Base-by-base conservation (phyloP, 1,284 basidiomycete genomes). In the Boletus subluridellus region DNA sequence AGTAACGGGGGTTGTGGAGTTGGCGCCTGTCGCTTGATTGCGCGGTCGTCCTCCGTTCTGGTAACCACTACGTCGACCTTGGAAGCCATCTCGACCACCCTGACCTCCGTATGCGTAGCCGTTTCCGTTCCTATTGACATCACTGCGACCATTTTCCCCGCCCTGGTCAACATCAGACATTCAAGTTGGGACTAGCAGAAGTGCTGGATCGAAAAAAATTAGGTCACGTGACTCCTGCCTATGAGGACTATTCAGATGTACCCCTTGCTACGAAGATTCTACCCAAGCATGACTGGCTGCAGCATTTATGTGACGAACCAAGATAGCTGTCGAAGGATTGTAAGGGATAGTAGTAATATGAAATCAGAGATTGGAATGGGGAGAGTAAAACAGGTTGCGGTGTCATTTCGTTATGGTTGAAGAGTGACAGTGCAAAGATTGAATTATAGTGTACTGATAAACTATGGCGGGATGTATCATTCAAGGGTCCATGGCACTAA, bases 1-100 rank as follows among this genome's bases (percentile, higher is more conserved):
- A n/a, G 82, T 80, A 61, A 87, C 88, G 59, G 90, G 74, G 42
- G 87, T 87, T 52, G 80, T 87, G 65, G 72, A 79, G 66, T 90
- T 90, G 66, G 85, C 82, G 60, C 88, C 89, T 48, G 85, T 86
- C 26, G 69, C 82, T 64, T 74, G 65, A 39, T 71, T 62, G 54
- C 74, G 69, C 1, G 61, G 41, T 49, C 15, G 67, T 49, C 63
- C 49, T 42, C 53, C 38, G 3, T 49, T 24, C 11, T 58, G 53
- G 42, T 60, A 39, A 17, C 66, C 65, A 9, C 69, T 68, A 49
- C 66, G 68, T n/a, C n/a, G n/a, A n/a, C 73, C 68, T 32, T 69
- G 70, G 49, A 68, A 62, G 28, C 66, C 65, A 17, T 72, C 48
- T 60, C 65, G 44, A 41, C 52, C 46, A 14, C 37, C 49, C 9